Evolutionary conservation across 441 rosid genomes (phyloP).

Genomic region (Pelargonium fulgidum): DNA sequence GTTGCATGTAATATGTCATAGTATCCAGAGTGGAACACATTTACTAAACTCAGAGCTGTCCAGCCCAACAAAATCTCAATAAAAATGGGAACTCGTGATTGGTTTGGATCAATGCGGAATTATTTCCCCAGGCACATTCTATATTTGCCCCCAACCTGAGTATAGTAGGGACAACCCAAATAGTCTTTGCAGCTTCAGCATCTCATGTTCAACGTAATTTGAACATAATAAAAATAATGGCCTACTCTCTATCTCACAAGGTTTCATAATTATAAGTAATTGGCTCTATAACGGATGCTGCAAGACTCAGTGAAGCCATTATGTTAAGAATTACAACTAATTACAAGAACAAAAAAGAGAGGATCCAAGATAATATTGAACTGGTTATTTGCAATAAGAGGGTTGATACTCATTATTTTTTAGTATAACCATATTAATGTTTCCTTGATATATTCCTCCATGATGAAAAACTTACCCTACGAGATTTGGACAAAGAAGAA

Average conservation of each 20-base stretch:
- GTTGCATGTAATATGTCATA: no score
- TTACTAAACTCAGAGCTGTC: no score
- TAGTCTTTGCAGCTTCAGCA: not conserved
- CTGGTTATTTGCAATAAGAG: not conserved
- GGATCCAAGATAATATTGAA: not conserved
- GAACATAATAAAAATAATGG: no score
- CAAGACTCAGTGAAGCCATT: no score
- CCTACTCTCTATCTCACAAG: no score
- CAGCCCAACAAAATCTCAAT: no score
- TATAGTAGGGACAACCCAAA: not conserved
- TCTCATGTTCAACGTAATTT: not conserved
- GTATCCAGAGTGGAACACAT: no score
- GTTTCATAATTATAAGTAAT: no score
- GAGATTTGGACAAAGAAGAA: constrained; percentile 19
- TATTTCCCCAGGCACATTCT: not conserved
- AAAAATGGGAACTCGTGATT: not conserved
- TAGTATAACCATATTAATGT: not conserved
- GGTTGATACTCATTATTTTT: no score
- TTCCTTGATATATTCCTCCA: constrained; percentile 4
- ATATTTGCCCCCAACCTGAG: not conserved
- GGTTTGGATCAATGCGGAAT: not conserved
- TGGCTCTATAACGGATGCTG: no score
- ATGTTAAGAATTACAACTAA: no score
- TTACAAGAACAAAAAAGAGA: no score
- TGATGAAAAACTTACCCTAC: constrained; percentile 29